These are phyloP conservation scores for Colletotrichum paranaense DNA, from an alignment of 2,329 filamentous ascomycete species.

Conservation along the genomic window DNA sequence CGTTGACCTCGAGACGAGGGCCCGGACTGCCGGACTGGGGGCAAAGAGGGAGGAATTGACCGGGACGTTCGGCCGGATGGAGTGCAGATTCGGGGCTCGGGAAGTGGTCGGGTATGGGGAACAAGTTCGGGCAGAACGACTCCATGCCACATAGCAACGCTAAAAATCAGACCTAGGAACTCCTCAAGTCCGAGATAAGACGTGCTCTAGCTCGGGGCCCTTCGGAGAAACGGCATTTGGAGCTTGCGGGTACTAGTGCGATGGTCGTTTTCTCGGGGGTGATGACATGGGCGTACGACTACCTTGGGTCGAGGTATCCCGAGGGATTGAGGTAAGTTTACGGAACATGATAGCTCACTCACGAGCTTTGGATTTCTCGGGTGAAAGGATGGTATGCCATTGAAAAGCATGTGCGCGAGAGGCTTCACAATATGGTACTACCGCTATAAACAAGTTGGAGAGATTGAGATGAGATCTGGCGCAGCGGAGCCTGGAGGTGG, in stretches of 20 bases:
- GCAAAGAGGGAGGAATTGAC: not conserved
- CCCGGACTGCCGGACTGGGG: slow-evolving; percentile 1
- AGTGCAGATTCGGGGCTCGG: slow-evolving; percentile 17
- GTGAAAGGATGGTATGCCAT: not conserved
- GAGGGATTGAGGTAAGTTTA: not conserved
- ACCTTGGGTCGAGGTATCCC: not conserved
- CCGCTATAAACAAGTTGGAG: not conserved
- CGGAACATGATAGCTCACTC: slow-evolving; percentile 8
- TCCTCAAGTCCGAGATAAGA: slow-evolving; percentile 16
- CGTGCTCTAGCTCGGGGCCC: slow-evolving; percentile 3
- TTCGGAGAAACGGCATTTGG: slow-evolving; percentile 20
- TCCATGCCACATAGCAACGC: not conserved
- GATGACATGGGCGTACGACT: not conserved
- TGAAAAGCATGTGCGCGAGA: slow-evolving; percentile 9
- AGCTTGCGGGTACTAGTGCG: not conserved
- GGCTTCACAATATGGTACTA: not conserved
- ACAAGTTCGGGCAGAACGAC: slow-evolving; percentile 4
- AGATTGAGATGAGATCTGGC: too few relatives aligned
- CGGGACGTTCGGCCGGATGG: slow-evolving; percentile 22
- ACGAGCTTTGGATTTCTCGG: slow-evolving; percentile 10
- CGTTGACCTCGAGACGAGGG: slow-evolving; percentile 20
- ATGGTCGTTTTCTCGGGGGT: not conserved
- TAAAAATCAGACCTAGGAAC: not conserved
- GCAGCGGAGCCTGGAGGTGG: not conserved
- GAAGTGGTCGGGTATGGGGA: slow-evolving; percentile 16